phyloP scores from a whole-genome alignment of 2,329 filamentous ascomycete species.

The Zymoseptoria passerinii region DNA sequence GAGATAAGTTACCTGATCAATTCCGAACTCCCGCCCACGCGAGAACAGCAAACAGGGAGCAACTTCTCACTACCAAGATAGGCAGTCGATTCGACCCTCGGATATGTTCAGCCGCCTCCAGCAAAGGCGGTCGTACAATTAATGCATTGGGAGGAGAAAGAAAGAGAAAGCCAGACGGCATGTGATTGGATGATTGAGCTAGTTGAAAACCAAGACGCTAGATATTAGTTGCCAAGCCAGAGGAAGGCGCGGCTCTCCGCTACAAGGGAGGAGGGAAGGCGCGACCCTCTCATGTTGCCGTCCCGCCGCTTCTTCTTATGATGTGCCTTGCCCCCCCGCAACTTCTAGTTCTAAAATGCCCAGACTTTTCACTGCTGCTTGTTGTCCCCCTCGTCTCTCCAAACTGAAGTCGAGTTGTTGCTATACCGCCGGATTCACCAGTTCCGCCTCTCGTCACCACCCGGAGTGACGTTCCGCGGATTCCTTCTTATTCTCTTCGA shows the following conservation, averaged over 20 bases:
- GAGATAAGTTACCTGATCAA: background rate
- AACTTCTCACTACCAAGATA: background rate
- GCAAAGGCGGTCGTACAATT: background rate
- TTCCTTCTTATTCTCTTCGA: background rate
- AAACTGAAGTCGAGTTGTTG: background rate
- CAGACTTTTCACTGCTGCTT: slow-evolving; percentile 10
- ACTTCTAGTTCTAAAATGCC: background rate
- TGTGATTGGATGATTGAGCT: background rate
- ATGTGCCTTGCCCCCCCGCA: background rate
- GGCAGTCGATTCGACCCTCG: background rate
- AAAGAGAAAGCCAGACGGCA: background rate
- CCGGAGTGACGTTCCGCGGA: background rate
- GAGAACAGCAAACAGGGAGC: background rate
- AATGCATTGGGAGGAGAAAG: background rate
- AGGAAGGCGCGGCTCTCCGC: background rate
- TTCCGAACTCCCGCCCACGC: background rate
- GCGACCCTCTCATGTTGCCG: background rate
- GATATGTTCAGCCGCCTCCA: background rate
- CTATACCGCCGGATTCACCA: background rate
- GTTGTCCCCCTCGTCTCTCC: slow-evolving; percentile 4
- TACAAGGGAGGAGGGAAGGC: background rate
- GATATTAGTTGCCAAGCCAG: background rate
- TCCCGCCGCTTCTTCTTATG: background rate
- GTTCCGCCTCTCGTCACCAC: background rate
- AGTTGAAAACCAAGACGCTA: background rate